A percentile compares a stretch with the other conserved stretches of the same genome.
These are phyloP conservation scores for Amauroascus verrucosus DNA, from an alignment of 2,329 filamentous ascomycete genomes.

Conservation along the genomic window DNA sequence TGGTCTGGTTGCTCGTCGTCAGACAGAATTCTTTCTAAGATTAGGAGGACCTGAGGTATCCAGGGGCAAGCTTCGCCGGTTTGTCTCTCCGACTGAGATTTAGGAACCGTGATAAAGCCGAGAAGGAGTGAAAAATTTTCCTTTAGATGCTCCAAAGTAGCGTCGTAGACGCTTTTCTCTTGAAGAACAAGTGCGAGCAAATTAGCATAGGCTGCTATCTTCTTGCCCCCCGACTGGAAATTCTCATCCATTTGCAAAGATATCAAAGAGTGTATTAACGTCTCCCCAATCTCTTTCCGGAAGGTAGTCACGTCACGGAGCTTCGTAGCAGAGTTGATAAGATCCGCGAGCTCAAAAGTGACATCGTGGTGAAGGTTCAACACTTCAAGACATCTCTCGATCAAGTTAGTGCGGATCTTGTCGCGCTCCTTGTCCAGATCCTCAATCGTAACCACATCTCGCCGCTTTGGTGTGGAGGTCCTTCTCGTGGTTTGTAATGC, in stretches of 20 bases:
- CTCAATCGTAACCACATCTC: constrained; percentile 51
- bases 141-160: constrained; percentile 62
- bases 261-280: constrained; percentile 72
- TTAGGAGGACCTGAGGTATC: constrained; percentile 81
- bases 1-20: constrained; percentile 74
- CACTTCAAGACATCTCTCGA: constrained; percentile 83
- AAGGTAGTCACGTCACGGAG: constrained; percentile 48
- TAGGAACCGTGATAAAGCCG: constrained; percentile 60
- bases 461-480: constrained; percentile 21
- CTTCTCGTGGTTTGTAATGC: constrained; percentile 17
- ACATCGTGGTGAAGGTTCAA: constrained; percentile 78
- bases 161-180: constrained; percentile 67
- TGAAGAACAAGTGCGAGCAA: constrained; percentile 80
- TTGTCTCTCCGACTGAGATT: constrained; percentile 48
- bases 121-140: constrained; percentile 68
- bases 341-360: constrained; percentile 80
- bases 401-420: constrained; percentile 63
- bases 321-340: constrained; percentile 65
- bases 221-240: constrained; percentile 48
- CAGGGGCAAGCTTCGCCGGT: constrained; percentile 77
- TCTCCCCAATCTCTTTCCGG: constrained; percentile 67
- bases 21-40: constrained; percentile 81
- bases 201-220: constrained; percentile 85
- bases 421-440: constrained; percentile 67
- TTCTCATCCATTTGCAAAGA: constrained; percentile 52